Conservation (phyloP, 2,329 filamentous ascomycete genomes). For the Tolypocladium paradoxum region DNA sequence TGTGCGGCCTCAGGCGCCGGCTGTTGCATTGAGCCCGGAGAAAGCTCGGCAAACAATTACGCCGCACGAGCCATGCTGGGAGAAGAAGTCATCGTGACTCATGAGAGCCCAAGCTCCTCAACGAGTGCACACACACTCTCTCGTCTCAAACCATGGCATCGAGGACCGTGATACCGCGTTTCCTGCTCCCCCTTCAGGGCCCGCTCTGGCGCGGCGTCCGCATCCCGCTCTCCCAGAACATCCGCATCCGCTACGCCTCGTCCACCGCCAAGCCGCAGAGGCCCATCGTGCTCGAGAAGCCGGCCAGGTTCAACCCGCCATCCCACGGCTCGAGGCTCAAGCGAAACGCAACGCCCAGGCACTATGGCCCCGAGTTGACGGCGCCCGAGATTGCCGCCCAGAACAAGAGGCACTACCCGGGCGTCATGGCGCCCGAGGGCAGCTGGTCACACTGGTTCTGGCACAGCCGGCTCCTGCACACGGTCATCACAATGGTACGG, state of each 20-base stretch:
- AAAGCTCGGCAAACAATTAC: conserved; percentile 10
- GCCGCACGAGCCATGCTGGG: neutral
- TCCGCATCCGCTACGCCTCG: conserved; percentile 24
- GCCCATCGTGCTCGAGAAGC: conserved; percentile 70
- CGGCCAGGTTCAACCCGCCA: conserved; percentile 80
- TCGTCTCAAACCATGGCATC: conserved; percentile 29
- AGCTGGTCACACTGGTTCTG: conserved; percentile 80
- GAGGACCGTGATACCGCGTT: conserved; percentile 49
- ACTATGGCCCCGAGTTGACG: conserved; percentile 65
- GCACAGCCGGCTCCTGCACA: conserved; percentile 64
- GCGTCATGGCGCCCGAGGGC: conserved; percentile 76
- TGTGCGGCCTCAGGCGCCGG: neutral
- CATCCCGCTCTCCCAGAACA: conserved; percentile 23
- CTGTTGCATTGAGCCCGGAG: conserved; percentile 1
- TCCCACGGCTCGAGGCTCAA: conserved; percentile 69
- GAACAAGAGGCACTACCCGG: conserved; percentile 66
- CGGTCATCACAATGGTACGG: conserved; percentile 72
- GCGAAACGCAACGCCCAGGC: conserved; percentile 42
- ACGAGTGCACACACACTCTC: neutral
- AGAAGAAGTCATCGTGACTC: neutral
- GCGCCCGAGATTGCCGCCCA: conserved; percentile 56
- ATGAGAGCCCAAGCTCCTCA: neutral
- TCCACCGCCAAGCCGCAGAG: conserved; percentile 28
- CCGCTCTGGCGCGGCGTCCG: conserved; percentile 40
- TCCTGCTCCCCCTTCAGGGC: conserved; percentile 54